Evolutionary conservation across 2,329 filamentous ascomycete species (phyloP).

Genomic region (Fusarium scirpi): DNA sequence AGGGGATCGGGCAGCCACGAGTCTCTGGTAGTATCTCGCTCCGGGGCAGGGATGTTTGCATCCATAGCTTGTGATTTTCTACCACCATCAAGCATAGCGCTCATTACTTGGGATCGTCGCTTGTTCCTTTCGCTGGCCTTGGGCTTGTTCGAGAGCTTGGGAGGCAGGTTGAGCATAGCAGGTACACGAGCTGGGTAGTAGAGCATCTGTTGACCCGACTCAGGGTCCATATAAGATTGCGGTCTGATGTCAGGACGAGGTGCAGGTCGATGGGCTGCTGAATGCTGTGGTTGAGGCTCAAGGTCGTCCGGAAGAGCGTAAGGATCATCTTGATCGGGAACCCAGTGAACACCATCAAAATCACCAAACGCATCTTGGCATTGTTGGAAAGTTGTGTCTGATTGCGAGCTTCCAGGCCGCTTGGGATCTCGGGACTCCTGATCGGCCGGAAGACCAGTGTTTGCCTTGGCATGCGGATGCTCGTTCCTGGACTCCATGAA

Average conservation of each 20-base stretch:
- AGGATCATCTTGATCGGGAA: slow-evolving; percentile 60
- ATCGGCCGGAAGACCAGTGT: slow-evolving; percentile 21
- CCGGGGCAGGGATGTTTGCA: slow-evolving; percentile 10
- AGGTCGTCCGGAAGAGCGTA: slow-evolving; percentile 33
- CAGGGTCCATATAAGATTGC: slow-evolving; percentile 71
- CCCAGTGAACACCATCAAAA: slow-evolving; percentile 84
- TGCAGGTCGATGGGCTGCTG: slow-evolving; percentile 45
- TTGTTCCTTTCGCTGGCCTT: slow-evolving; percentile 73
- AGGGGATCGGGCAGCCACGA: slow-evolving; percentile 63
- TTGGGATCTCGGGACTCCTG: slow-evolving; percentile 36
- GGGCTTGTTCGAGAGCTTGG: slow-evolving; percentile 82
- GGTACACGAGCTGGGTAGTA: slow-evolving; percentile 97
- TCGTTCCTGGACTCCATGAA: slow-evolving; percentile 32
- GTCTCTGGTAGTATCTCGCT: slow-evolving; percentile 41
- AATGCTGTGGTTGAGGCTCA: slow-evolving; percentile 32
- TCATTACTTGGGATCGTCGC: slow-evolving; percentile 79
- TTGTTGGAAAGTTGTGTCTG: slow-evolving; percentile 73
- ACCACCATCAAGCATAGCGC: slow-evolving; percentile 61
- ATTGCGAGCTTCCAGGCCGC: slow-evolving; percentile 62
- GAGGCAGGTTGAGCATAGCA: slow-evolving; percentile 91
- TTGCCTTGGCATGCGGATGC: slow-evolving; percentile 17
- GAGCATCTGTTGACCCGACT: slow-evolving; percentile 83
- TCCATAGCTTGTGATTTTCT: slow-evolving; percentile 43
- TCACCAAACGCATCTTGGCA: slow-evolving; percentile 78
- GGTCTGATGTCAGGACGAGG: slow-evolving; percentile 53